Evolutionary conservation across 805 yeast species (phyloP), one percentile per base, ranked within the genome.

Genomic region (Kodamaea kaohsiungensis): DNA sequence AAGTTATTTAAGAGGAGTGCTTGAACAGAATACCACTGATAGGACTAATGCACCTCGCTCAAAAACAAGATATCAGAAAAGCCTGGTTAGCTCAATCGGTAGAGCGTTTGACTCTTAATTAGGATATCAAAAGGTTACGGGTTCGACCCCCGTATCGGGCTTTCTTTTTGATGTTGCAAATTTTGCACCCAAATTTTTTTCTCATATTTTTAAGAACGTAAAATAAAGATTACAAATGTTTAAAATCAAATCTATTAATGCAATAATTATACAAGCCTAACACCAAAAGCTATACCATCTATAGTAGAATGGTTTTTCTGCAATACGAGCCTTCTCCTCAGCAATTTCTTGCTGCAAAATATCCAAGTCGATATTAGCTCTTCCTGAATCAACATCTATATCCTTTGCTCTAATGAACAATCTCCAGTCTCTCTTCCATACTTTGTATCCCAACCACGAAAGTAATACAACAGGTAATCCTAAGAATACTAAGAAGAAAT

Each of bases 371-470:
- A 79, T 58, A 46, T 80, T 82, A 55, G 86, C 77, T 65, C 88
- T 79, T 49, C 91, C 91, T 42, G 82, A 72, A 61, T 82, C 86
- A 33, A 86, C 64, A 59, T 84, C 88, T 60, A 86, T 79, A 25
- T 82, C 80, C 39, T 66, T 59, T 25, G 81, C 72, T 46, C 74
- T 74, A 52, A 79, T 66, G 61, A 76, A 77, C 18, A 72, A 64
- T 37, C 65, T 67, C 77, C 80, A 78, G 55, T 78, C 77, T 55
- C 67, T 76, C 54, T 69, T 75, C 77, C 79, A 79, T 17, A 72
- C 33, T 22, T 50, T 50, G 82, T 77, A 37, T 72, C 73, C 40
- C 78, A 62, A 1, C 80, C 76, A 39, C 79, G 71, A 52, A 80
- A 77, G 48, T 77, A 64, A 46, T 48, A 78, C 66, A 38, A 81